Conservation (phyloP, 129 eudicot species). For the Logfia minima region DNA sequence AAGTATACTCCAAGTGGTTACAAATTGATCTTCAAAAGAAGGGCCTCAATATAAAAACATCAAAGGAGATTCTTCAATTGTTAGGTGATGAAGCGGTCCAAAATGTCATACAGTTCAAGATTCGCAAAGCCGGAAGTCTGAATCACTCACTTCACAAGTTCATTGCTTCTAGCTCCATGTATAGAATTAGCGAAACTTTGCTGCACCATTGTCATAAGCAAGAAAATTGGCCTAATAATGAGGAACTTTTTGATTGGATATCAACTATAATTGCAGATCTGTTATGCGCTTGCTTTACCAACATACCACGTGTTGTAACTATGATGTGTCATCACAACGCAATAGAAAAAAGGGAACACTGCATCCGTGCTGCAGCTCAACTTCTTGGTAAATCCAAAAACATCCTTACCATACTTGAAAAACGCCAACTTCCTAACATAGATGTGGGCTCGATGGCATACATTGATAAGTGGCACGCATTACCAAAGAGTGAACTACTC, state of each 20-base stretch:
- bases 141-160: not conserved
- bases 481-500: constrained; percentile 2
- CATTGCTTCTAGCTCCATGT: not conserved
- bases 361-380: constrained; percentile 20
- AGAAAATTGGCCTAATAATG: not conserved
- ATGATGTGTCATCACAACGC: constrained; percentile 31
- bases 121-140: not conserved
- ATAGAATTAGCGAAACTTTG: not conserved
- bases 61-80: not conserved
- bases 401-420: constrained; percentile 20
- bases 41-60: not conserved
- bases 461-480: constrained; percentile 36
- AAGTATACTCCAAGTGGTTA: not conserved
- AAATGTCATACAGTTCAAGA: not conserved
- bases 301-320: constrained; percentile 18
- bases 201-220: not conserved
- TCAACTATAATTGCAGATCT: not conserved
- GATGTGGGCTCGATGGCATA: constrained; percentile 16
- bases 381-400: not conserved
- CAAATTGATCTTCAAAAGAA: not conserved
- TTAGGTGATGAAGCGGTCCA: not conserved
- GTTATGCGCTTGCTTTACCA: not conserved
- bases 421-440: constrained; percentile 10
- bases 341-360: constrained; percentile 36
- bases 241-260: constrained; percentile 2